Conservation (phyloP, 768 basidiomycete genomes). For the Suillus ampliporus region DNA sequence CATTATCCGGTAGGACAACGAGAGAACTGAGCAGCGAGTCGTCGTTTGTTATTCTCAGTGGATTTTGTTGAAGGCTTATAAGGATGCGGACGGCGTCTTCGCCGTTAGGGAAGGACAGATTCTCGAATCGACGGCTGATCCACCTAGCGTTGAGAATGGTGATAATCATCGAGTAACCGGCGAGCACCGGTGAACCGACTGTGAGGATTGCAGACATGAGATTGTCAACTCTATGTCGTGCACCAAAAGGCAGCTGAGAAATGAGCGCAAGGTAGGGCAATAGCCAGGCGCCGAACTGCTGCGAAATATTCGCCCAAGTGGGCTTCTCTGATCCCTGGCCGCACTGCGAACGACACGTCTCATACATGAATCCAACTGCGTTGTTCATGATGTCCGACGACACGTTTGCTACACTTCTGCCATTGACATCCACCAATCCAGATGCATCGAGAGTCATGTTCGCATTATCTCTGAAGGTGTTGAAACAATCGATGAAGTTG, state of each 20-base stretch:
- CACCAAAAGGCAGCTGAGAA: slow-evolving; percentile 56
- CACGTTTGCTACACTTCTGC: not conserved
- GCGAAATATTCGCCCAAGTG: slow-evolving; percentile 29
- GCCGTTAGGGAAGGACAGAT: slow-evolving; percentile 31
- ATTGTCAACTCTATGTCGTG: slow-evolving; percentile 45
- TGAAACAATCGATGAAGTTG: slow-evolving; percentile 21
- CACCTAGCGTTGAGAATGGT: slow-evolving; percentile 51
- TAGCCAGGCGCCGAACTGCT: slow-evolving; percentile 51
- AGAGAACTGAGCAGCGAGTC: slow-evolving; percentile 44
- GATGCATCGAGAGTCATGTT: slow-evolving; percentile 1
- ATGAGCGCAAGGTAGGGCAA: slow-evolving; percentile 55
- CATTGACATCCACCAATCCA: slow-evolving; percentile 9
- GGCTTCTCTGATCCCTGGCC: slow-evolving; percentile 19
- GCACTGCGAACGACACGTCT: slow-evolving; percentile 17
- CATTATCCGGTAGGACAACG: slow-evolving; percentile 47
- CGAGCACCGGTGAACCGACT: slow-evolving; percentile 51
- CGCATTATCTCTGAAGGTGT: slow-evolving; percentile 8
- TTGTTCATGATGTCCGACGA: slow-evolving; percentile 10
- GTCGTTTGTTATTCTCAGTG: slow-evolving; percentile 38
- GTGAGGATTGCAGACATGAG: slow-evolving; percentile 49
- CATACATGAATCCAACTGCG: slow-evolving; percentile 16
- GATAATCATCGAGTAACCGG: slow-evolving; percentile 52
- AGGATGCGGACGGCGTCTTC: slow-evolving; percentile 38
- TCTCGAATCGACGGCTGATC: slow-evolving; percentile 41
- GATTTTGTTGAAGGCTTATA: slow-evolving; percentile 48